Conservation (phyloP, 768 basidiomycete species). For the Amanita thiersii region DNA sequence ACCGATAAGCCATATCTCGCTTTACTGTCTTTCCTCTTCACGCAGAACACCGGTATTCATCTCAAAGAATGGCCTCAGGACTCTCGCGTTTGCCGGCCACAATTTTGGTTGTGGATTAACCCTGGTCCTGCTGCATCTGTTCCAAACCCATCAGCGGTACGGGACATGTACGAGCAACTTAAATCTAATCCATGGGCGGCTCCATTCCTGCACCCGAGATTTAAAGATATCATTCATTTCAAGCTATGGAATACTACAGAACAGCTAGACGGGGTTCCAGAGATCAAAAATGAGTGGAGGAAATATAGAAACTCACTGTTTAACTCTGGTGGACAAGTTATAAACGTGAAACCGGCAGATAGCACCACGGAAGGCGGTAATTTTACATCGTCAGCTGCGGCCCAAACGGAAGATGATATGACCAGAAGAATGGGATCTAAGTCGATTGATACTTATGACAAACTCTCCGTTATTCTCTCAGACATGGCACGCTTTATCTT, state of each 20-base stretch:
- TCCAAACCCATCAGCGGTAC: slow-evolving; percentile 68
- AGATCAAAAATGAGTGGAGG: slow-evolving; percentile 87
- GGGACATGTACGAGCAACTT: slow-evolving; percentile 77
- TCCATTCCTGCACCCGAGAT: slow-evolving; percentile 84
- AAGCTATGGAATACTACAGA: slow-evolving; percentile 97
- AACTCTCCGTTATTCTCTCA: slow-evolving; percentile 85
- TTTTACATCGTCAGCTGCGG: slow-evolving; percentile 43
- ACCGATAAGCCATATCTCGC: slow-evolving; percentile 96
- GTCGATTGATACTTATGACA: slow-evolving; percentile 81
- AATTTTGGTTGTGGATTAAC: slow-evolving; percentile 97
- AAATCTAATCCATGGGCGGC: slow-evolving; percentile 83
- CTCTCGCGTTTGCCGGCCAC: slow-evolving; percentile 63
- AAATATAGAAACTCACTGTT: slow-evolving; percentile 64
- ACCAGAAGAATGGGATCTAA: slow-evolving; percentile 82
- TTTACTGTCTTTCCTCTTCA: slow-evolving; percentile 85
- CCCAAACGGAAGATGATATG: slow-evolving; percentile 40
- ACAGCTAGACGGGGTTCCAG: slow-evolving; percentile 80
- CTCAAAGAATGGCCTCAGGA: slow-evolving; percentile 32
- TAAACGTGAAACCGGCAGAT: slow-evolving; percentile 38
- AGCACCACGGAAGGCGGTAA: slow-evolving; percentile 29
- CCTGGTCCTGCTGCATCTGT: slow-evolving; percentile 84
- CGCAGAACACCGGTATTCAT: slow-evolving; percentile 84
- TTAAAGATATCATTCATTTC: slow-evolving; percentile 85
- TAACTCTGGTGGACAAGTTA: slow-evolving; percentile 79
- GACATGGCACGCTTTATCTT: slow-evolving; percentile 97